Percentiles rank a stretch among this genome's conserved stretches.
Conservation (phyloP, 306 rosid species). For the Carpinus viminea region DNA sequence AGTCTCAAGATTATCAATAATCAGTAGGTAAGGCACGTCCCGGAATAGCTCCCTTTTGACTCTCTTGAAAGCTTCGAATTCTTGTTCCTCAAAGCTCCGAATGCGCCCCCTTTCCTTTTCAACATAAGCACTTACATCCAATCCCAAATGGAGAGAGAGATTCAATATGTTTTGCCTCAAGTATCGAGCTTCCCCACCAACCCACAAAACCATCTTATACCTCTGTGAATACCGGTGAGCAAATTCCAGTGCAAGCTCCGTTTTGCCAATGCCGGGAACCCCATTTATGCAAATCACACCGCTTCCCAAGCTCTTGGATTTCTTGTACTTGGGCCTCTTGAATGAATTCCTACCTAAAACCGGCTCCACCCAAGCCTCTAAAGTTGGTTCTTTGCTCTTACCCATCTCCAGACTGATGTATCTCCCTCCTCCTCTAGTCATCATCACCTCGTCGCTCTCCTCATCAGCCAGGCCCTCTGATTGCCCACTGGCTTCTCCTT, state of each 20-base stretch:
- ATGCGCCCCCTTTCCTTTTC: slow-evolving; percentile 74
- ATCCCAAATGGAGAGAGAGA: slow-evolving; percentile 59
- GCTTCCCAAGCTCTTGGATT: slow-evolving; percentile 57
- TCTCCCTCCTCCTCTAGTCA: slow-evolving; percentile 45
- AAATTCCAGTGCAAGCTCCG: slow-evolving; percentile 79
- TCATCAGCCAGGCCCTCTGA: slow-evolving; percentile 88
- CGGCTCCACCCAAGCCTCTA: slow-evolving; percentile 76
- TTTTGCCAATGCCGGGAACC: slow-evolving; percentile 77
- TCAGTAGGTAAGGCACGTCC: slow-evolving; percentile 73
- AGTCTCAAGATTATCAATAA: slow-evolving; percentile 84
- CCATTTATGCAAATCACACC: slow-evolving; percentile 78
- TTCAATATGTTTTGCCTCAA: slow-evolving; percentile 77
- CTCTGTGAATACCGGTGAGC: slow-evolving; percentile 69
- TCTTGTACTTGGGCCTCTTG: slow-evolving; percentile 65
- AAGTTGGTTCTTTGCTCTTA: slow-evolving; percentile 61
- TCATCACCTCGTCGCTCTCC: slow-evolving; percentile 54
- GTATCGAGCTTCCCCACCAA: slow-evolving; percentile 79
- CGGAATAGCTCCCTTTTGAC: slow-evolving; percentile 79
- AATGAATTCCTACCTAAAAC: slow-evolving; percentile 47
- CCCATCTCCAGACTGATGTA: slow-evolving; percentile 69
- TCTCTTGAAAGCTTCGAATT: slow-evolving; percentile 79
- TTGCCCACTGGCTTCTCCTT: slow-evolving; percentile 64
- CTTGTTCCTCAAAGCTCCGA: slow-evolving; percentile 90
- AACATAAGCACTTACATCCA: slow-evolving; percentile 78
- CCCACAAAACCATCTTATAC: slow-evolving; percentile 89